Evolutionary conservation across 805 yeast species (phyloP).

Genomic region (Metschnikowia cubensis): DNA sequence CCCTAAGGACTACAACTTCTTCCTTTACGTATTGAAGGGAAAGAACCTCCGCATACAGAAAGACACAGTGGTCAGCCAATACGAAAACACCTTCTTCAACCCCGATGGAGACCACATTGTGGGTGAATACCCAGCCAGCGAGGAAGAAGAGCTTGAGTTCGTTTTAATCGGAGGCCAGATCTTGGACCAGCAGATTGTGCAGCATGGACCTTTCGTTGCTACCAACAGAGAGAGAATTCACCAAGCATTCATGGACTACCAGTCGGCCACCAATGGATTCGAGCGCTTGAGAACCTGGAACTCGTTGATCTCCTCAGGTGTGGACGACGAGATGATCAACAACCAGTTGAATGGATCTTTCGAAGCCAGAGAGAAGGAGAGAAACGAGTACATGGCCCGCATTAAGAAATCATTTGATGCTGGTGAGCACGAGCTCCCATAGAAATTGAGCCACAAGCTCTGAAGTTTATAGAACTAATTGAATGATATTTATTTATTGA

Average conservation of each 20-base stretch:
- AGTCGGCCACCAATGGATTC: conserved; percentile 63
- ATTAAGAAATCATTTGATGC: conserved; percentile 4
- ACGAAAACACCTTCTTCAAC: conserved; percentile 59
- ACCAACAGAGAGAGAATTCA: conserved; percentile 61
- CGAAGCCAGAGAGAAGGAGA: conserved; percentile 27
- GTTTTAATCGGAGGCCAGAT: conserved; percentile 72
- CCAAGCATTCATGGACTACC: conserved; percentile 71
- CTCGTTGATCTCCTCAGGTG: conserved; percentile 43
- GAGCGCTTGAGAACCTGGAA: conserved; percentile 63
- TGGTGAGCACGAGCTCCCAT: conserved; percentile 2
- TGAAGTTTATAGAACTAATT: background rate
- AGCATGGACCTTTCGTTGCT: conserved; percentile 95
- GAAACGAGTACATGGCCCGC: conserved; percentile 9
- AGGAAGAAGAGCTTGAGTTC: conserved; percentile 48
- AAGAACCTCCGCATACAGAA: conserved; percentile 43
- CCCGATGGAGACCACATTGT: conserved; percentile 60
- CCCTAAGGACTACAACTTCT: conserved; percentile 60
- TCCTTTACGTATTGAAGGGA: conserved; percentile 67
- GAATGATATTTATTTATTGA: background rate
- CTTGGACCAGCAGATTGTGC: conserved; percentile 72
- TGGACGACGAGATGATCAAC: conserved; percentile 39
- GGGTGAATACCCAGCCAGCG: conserved; percentile 43
- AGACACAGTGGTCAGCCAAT: conserved; percentile 31
- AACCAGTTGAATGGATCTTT: conserved; percentile 34
- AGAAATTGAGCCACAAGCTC: background rate